These are phyloP conservation scores for Boletus vinaceobasis DNA, from an alignment of 768 basidiomycete species.

Conservation along the genomic window DNA sequence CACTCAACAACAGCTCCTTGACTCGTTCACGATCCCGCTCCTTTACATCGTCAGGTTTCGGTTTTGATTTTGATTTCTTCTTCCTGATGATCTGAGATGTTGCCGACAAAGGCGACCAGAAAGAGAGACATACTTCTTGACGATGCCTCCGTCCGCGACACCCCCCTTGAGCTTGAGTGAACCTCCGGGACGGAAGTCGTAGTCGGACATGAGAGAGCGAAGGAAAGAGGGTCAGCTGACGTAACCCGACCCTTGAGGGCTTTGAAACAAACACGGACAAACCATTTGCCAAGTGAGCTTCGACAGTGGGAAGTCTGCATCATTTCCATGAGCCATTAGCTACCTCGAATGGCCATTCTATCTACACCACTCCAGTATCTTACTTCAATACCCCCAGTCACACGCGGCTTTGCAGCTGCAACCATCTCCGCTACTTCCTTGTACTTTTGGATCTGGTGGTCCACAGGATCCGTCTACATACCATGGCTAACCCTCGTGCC, in stretches of 20 bases:
- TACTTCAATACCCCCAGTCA: conserved; percentile 73
- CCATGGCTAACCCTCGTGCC: conserved; percentile 81
- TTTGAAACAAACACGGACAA: conserved; percentile 23
- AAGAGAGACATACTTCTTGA: conserved; percentile 65
- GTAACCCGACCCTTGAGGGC: conserved; percentile 22
- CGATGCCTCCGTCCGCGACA: conserved; percentile 71
- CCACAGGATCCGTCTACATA: conserved; percentile 39
- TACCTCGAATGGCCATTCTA: conserved; percentile 66
- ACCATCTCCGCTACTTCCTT: conserved; percentile 56
- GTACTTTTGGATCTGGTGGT: conserved; percentile 65
- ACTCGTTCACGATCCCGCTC: conserved; percentile 41
- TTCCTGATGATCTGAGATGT: conserved; percentile 48
- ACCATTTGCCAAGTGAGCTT: conserved; percentile 4
- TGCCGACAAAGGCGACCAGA: background rate
- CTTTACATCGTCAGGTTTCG: conserved; percentile 47
- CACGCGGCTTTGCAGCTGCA: conserved; percentile 64
- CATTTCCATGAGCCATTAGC: conserved; percentile 14
- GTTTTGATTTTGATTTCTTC: conserved; percentile 77
- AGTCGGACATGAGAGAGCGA: conserved; percentile 62
- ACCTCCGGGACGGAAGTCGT: conserved; percentile 81
- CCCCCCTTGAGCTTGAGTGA: conserved; percentile 89
- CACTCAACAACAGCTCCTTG: conserved; percentile 51
- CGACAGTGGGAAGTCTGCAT: background rate
- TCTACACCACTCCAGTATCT: conserved; percentile 68
- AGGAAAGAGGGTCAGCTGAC: conserved; percentile 25